Conservation (phyloP, 148 eudicot genomes). For the Camellia granthamiana region DNA sequence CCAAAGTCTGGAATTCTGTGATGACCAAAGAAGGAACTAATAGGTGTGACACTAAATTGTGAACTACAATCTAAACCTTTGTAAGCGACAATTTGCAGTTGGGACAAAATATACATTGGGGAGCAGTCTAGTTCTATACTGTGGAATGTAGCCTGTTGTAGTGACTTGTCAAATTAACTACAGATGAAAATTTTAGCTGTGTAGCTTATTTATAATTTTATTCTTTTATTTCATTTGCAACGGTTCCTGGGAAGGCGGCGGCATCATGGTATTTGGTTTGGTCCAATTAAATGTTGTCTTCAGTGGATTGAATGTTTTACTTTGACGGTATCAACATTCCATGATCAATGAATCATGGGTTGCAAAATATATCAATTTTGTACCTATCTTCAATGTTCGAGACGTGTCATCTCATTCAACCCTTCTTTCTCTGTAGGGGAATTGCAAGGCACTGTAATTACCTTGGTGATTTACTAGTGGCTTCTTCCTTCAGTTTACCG, state of each 20-base stretch:
- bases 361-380: background rate
- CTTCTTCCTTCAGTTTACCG: slow-evolving; percentile 85
- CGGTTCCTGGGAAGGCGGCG: background rate
- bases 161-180: too few relatives aligned
- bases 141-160: too few relatives aligned
- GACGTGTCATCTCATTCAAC: slow-evolving; percentile 1
- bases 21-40: too few relatives aligned
- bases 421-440: slow-evolving; percentile 50
- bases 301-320: background rate
- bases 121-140: background rate
- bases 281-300: background rate
- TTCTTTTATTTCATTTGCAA: too few relatives aligned
- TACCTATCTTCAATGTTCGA: background rate
- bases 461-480: slow-evolving; percentile 84
- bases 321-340: background rate
- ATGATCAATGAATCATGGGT: background rate
- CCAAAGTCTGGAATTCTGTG: too few relatives aligned
- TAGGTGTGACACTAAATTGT: too few relatives aligned
- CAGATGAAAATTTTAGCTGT: too few relatives aligned
- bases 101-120: too few relatives aligned
- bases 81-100: too few relatives aligned
- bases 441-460: slow-evolving; percentile 93
- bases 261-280: background rate
- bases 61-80: too few relatives aligned
- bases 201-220: too few relatives aligned